Evolutionary conservation across 345 rosid genomes (phyloP).

Genomic region (Euphorbia tirucalli): DNA sequence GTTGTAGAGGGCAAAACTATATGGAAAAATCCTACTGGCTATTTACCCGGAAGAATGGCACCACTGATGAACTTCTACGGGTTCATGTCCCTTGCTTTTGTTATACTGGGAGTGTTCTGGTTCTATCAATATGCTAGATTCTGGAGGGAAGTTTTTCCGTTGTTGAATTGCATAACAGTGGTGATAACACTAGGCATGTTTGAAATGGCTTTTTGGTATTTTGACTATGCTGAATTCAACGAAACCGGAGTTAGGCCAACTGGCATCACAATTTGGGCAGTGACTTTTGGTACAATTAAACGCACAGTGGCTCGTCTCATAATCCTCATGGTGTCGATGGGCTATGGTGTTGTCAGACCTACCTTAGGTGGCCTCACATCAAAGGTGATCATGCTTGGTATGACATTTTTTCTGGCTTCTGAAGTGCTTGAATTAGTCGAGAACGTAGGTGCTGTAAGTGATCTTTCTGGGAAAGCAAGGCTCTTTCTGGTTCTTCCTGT

Average conservation of each 20-base stretch:
- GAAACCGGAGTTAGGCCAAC: constrained; percentile 83
- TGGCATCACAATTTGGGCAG: constrained; percentile 91
- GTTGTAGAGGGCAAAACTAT: constrained; percentile 76
- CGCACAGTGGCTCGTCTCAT: constrained; percentile 73
- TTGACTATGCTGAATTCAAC: constrained; percentile 85
- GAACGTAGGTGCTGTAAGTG: constrained; percentile 87
- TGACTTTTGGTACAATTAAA: constrained; percentile 73
- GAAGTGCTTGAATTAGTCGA: constrained; percentile 90
- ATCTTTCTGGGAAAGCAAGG: constrained; percentile 88
- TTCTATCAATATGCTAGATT: constrained; percentile 89
- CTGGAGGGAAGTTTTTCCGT: constrained; percentile 87
- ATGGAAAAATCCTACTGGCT: constrained; percentile 94
- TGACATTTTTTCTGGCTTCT: constrained; percentile 81
- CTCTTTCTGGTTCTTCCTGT: constrained; percentile 80
- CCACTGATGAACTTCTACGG: constrained; percentile 89
- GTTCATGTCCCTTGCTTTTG: constrained; percentile 84
- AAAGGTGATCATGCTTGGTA: constrained; percentile 86
- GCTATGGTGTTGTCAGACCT: constrained; percentile 97
- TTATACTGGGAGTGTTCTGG: constrained; percentile 85
- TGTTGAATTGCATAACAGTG: constrained; percentile 82
- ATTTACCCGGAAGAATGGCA: constrained; percentile 95
- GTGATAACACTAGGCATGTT: constrained; percentile 90
- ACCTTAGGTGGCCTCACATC: constrained; percentile 88
- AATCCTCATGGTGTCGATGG: constrained; percentile 90
- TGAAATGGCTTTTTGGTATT: constrained; percentile 98